Base-by-base conservation (phyloP, 108 stramenopile genomes). In the Licmophora abbreviata region DNA sequence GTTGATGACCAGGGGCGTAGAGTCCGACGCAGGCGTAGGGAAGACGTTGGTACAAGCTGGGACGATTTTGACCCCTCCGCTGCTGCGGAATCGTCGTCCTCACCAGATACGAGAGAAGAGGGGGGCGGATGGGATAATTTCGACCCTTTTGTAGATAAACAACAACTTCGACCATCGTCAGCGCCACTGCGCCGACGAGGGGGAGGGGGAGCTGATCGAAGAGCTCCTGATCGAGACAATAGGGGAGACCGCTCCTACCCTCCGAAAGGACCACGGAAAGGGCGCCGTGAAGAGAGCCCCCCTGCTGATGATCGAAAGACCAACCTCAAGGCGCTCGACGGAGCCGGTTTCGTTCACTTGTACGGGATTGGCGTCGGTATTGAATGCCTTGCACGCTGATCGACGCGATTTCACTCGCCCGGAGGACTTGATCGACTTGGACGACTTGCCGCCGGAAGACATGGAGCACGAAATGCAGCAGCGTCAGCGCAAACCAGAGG, bases 351-450 rank as follows among this genome's bases (percentile, higher is more conserved):
- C 64, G 69, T 83, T 15, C 91, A 93, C 55, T 49, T 93, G 20
- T 93, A 85, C 42, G 91, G 91, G n/a, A 12, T 57, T 93, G 29
- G 69, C 86, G 4, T 79, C 91, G 1, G 75, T 85, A 3, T 54
- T 86, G 60, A 88, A 86, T 65, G 86, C 91, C 14, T 58, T 93
- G 22, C 48, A 69, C 44, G 66, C 86, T 22, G 66, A 75, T 56
- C 45, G 58, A 17, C 65, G 90, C 12, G 76, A 85, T 56, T 68
- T 92, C 26, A 42, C 51, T 0, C 51, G 48, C 22, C 55, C 63
- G 1, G 71, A 75, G 15, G 66, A 63, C 41, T 24, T 59, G 29
- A 55, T 72, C 21, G 61, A 74, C 26, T 32, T 53, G 18, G 61
- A 67, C 17, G 34, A 42, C 15, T 44, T 68, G 34, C 51, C 33